Evolutionary conservation across 306 rosid genomes (phyloP).

Genomic region (Medicago ruthenica): DNA sequence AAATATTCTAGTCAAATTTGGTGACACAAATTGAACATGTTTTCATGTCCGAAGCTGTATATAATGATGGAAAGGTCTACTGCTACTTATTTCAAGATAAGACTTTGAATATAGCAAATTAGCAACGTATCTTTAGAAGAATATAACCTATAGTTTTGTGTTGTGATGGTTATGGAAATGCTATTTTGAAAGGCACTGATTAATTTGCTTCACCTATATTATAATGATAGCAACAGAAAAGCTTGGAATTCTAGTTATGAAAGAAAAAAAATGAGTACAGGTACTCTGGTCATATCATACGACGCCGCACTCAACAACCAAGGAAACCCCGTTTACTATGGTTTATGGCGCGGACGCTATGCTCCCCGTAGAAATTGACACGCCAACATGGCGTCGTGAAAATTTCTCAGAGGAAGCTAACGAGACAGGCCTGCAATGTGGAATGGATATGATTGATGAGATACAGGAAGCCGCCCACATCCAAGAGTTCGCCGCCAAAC

Average conservation of each 20-base stretch:
- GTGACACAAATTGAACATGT: conserved; percentile 28
- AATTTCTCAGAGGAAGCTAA: no score
- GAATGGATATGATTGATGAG: no score
- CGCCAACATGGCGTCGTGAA: no score
- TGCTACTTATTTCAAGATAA: neutral
- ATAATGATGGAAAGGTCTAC: neutral
- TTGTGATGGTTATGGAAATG: neutral
- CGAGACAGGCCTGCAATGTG: no score
- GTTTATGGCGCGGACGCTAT: no score
- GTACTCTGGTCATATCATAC: no score
- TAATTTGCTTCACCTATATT: neutral
- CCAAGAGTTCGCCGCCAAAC: no score
- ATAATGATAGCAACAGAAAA: neutral
- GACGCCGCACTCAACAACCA: no score
- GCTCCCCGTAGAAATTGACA: no score
- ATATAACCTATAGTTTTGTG: neutral
- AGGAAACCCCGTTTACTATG: no score
- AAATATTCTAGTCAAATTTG: conserved; percentile 27
- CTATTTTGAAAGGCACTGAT: neutral
- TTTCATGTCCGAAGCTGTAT: conserved; percentile 22
- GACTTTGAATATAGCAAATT: conserved; percentile 11
- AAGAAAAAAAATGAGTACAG: no score
- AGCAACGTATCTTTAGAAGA: neutral
- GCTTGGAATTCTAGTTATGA: neutral
- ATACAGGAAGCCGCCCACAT: no score